A percentile compares a stretch with the other conserved stretches of the same genome.
Evolutionary conservation across 2,329 filamentous ascomycete species (phyloP).

Genomic region (Onygenales sp.): DNA sequence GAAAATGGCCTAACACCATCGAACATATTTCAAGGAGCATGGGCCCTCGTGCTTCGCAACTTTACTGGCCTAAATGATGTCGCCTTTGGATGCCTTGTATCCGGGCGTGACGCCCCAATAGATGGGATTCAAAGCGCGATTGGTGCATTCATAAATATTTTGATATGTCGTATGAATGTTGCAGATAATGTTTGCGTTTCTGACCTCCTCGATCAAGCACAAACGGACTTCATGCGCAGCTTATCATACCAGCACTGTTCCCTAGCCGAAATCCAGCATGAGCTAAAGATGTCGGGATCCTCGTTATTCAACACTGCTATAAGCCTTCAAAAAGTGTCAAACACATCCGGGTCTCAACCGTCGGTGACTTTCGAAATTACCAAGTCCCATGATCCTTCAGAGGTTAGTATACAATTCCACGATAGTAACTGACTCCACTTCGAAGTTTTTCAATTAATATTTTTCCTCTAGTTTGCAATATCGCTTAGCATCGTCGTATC

Average conservation of each 20-base stretch:
- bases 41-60: constrained; percentile 26
- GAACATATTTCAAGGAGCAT: constrained; percentile 52
- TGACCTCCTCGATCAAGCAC: constrained; percentile 35
- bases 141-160: constrained; percentile 45
- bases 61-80: constrained; percentile 30
- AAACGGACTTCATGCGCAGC: constrained; percentile 37
- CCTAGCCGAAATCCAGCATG: constrained; percentile 35
- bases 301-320: background rate
- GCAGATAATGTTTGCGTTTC: constrained; percentile 24
- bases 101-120: constrained; percentile 30
- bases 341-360: background rate
- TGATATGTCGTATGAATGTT: constrained; percentile 40
- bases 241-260: constrained; percentile 44
- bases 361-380: constrained; percentile 21
- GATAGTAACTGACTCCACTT: background rate
- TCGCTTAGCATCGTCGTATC: constrained; percentile 21
- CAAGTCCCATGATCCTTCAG: constrained; percentile 28
- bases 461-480: constrained; percentile 7
- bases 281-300: background rate
- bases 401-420: constrained; percentile 17
- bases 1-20: constrained; percentile 13
- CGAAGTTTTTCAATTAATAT: background rate
- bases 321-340: background rate
- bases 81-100: constrained; percentile 31
- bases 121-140: constrained; percentile 29